These are phyloP conservation scores for Eucalyptus dawsonii DNA, from an alignment of 345 rosid species.

Conservation along the genomic window DNA sequence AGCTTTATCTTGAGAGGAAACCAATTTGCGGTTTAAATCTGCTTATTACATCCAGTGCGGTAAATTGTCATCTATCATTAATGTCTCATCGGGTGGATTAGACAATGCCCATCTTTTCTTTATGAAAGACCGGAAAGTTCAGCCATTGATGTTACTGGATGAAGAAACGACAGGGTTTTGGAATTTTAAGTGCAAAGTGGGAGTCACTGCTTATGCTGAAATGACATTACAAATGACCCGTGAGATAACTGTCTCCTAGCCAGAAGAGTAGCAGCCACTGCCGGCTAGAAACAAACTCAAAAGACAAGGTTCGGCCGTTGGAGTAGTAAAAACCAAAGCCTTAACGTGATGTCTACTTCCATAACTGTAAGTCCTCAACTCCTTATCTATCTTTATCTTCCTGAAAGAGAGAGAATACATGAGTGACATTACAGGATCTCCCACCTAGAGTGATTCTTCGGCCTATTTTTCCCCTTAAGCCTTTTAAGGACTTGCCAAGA, in stretches of 20 bases:
- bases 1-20: not conserved
- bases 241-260: not conserved
- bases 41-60: not conserved
- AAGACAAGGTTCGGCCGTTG: not conserved
- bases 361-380: accelerated
- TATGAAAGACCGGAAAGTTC: not conserved
- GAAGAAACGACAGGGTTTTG: not conserved
- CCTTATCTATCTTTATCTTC: no score
- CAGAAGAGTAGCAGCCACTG: not conserved
- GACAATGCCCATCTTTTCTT: not conserved
- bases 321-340: accelerated
- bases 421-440: accelerated
- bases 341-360: accelerated
- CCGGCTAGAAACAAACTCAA: not conserved
- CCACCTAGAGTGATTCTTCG: accelerated
- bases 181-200: not conserved
- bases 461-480: accelerated
- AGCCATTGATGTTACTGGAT: not conserved
- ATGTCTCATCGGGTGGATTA: not conserved
- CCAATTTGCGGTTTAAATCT: not conserved
- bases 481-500: no score
- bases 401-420: accelerated
- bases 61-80: not conserved
- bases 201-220: not conserved
- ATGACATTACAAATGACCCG: not conserved